Conservation (phyloP, 129 eudicot species). For the Flaveria linearis region DNA sequence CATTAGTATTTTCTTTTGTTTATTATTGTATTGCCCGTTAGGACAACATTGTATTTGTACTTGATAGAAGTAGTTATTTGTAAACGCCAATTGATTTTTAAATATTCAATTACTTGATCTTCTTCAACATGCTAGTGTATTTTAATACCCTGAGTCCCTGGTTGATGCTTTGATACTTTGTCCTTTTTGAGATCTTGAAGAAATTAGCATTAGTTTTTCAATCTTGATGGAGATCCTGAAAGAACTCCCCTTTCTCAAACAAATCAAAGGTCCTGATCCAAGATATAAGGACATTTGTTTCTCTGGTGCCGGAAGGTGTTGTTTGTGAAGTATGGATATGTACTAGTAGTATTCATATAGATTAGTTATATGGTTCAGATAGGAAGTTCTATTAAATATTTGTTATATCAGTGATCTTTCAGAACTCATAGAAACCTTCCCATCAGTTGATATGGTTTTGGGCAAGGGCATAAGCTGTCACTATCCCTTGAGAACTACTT, state of each 20-base stretch:
- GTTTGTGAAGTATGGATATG: conserved; percentile 17
- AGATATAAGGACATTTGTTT: conserved; percentile 87
- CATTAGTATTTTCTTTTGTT: background rate
- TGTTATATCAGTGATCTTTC: conserved; percentile 63
- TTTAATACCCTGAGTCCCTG: background rate
- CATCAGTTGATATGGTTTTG: conserved; percentile 81
- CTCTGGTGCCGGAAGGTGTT: conserved; percentile 94
- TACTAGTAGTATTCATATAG: conserved; percentile 7
- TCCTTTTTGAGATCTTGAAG: conserved; percentile 3
- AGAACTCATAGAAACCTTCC: conserved; percentile 67
- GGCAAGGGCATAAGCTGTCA: conserved; percentile 66
- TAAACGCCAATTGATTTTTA: background rate
- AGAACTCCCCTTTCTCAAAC: conserved; percentile 62
- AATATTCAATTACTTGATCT: background rate
- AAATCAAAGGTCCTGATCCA: conserved; percentile 86
- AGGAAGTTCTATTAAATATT: conserved; percentile 22
- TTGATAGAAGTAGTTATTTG: background rate
- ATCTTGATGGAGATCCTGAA: conserved; percentile 54
- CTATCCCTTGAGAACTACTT: conserved; percentile 93
- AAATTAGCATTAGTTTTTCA: conserved; percentile 3
- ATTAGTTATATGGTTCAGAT: conserved; percentile 2
- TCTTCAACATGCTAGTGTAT: background rate
- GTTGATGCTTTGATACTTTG: background rate
- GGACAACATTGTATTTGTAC: background rate
- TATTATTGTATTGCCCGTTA: background rate